These are phyloP conservation scores for Dioszegia hungarica DNA, from an alignment of 768 basidiomycete genomes.

Conservation along the genomic window DNA sequence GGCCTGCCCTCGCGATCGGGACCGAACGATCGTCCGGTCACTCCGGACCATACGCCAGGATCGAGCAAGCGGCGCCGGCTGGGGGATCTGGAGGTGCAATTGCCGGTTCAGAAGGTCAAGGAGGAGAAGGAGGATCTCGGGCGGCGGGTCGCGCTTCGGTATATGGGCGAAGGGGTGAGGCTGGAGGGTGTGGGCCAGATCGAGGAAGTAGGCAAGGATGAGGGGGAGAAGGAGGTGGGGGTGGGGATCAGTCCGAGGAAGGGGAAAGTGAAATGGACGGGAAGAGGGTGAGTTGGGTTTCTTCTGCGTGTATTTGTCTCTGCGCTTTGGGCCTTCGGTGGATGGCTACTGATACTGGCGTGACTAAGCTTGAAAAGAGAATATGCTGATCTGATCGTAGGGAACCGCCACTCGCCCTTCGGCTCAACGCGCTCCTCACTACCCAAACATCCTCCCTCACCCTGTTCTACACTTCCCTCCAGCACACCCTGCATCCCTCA, in stretches of 20 bases:
- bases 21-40: not conserved
- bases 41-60: not conserved
- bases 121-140: conserved; percentile 12
- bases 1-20: not conserved
- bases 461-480: conserved; percentile 36
- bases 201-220: conserved; percentile 3
- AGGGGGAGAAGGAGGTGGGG: conserved; percentile 26
- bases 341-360: too few species aligned
- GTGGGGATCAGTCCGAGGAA: conserved; percentile 35
- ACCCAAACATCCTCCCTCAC: conserved; percentile 24
- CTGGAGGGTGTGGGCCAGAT: not conserved
- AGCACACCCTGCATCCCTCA: conserved; percentile 19
- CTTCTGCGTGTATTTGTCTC: too few species aligned
- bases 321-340: too few species aligned
- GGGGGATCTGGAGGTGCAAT: conserved; percentile 4
- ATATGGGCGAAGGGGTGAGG: not conserved
- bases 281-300: conserved; percentile 32
- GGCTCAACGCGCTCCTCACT: conserved; percentile 23
- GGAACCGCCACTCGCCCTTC: conserved; percentile 18
- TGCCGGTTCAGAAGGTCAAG: not conserved
- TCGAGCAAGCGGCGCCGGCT: not conserved
- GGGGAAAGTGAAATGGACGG: conserved; percentile 18
- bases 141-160: not conserved
- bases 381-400: conserved; percentile 11
- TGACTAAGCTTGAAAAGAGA: too few species aligned